Percentiles rank a stretch among this genome's conserved stretches.
phyloP scores from a whole-genome alignment of 75 land plant species.

The Adiantum capillusveneris region DNA sequence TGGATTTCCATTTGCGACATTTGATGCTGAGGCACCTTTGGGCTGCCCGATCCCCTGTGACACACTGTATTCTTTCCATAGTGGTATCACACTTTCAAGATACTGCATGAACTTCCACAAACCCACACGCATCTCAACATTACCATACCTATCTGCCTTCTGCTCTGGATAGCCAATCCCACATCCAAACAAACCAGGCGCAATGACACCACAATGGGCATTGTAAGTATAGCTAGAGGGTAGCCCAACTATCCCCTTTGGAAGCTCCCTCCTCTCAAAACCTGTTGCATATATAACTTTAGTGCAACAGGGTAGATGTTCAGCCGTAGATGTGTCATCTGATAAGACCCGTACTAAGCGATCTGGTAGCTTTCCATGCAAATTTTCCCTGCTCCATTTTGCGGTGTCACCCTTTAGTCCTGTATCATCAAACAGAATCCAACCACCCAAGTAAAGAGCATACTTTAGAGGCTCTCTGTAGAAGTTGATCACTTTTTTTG shows the following conservation, averaged over 20 bases:
- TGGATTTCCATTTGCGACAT: no score
- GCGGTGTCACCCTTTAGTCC: slow-evolving; percentile 27
- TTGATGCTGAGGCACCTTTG: neutral
- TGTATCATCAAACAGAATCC: slow-evolving; percentile 29
- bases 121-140: slow-evolving; percentile 19
- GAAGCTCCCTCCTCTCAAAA: slow-evolving; percentile 7
- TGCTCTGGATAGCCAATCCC: slow-evolving; percentile 30
- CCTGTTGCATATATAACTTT: slow-evolving; percentile 24
- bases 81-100: neutral
- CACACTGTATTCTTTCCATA: slow-evolving; percentile 1
- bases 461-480: slow-evolving; percentile 13
- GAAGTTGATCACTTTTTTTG: slow-evolving; percentile 17
- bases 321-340: slow-evolving; percentile 4
- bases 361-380: slow-evolving; percentile 9
- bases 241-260: neutral
- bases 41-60: slow-evolving; percentile 1
- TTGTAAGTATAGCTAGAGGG: neutral
- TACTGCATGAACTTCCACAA: slow-evolving; percentile 28
- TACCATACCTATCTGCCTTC: slow-evolving; percentile 17
- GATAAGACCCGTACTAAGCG: neutral
- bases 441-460: slow-evolving; percentile 18
- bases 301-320: slow-evolving; percentile 11
- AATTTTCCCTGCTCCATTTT: slow-evolving; percentile 16
- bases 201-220: slow-evolving; percentile 15
- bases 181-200: slow-evolving; percentile 23